Conservation (phyloP, 1,139 yeast species). For the Diutina catenulata region DNA sequence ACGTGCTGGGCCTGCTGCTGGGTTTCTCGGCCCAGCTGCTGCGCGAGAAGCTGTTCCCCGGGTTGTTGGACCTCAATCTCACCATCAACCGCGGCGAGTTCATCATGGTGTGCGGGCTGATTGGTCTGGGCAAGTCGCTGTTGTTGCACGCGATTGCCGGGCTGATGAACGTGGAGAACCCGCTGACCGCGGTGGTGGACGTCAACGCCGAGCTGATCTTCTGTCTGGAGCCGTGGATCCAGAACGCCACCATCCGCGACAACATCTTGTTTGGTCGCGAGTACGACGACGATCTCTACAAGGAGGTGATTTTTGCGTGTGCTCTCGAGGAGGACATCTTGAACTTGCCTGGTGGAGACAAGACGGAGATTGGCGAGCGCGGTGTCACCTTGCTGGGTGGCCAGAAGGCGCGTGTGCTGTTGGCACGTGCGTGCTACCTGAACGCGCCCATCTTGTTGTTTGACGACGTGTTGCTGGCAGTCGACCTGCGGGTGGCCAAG, state of each 20-base stretch:
- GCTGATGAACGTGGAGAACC: conserved; percentile 30
- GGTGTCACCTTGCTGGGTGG: conserved; percentile 33
- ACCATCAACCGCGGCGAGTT: conserved; percentile 13
- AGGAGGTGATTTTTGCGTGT: conserved; percentile 23
- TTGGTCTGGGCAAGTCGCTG: conserved; percentile 65
- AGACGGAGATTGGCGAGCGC: conserved; percentile 28
- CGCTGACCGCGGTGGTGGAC: conserved; percentile 31
- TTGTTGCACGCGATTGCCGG: conserved; percentile 46
- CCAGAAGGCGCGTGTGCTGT: conserved; percentile 30
- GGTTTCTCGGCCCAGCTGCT: conserved; percentile 3
- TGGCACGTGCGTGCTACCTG: conserved; percentile 31
- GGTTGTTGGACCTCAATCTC: conserved; percentile 19
- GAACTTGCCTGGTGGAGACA: conserved; percentile 68
- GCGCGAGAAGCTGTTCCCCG: conserved; percentile 11
- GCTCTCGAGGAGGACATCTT: conserved; percentile 43
- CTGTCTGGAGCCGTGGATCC: conserved; percentile 29
- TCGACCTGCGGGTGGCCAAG: conserved; percentile 28
- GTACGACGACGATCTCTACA: conserved; percentile 19
- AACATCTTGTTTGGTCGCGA: conserved; percentile 28
- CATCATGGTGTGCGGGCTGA: conserved; percentile 5
- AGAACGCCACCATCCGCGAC: conserved; percentile 32
- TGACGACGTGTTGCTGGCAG: conserved; percentile 33
- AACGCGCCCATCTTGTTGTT: conserved; percentile 12
- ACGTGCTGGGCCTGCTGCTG: conserved; percentile 8
- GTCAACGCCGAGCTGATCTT: conserved; percentile 28